Evolutionary conservation across 805 yeast genomes (phyloP), one percentile per base, ranked within the genome.

Genomic region (Wickerhamiella musiphila): DNA sequence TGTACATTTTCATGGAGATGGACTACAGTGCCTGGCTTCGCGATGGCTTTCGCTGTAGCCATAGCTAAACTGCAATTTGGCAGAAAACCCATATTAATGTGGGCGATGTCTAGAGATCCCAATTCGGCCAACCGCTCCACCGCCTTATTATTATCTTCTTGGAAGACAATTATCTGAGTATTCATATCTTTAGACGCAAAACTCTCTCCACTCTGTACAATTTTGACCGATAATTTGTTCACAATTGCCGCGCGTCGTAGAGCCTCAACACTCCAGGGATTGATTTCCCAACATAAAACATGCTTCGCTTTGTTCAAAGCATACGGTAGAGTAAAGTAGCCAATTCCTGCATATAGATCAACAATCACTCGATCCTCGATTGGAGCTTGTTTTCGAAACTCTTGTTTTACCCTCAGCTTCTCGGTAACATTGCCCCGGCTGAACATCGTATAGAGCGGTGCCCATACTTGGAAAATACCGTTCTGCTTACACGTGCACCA

Each of bases 391-490:
- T 14, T 5, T 8, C 28, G 26, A n/a, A 41, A 45, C 3, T 24
- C 24, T 0, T 50, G 49, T 25, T 78, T 47, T 1, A 81, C 61
- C 14, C 94, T 52, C 10, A 69, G 63, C 49, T 81, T 81, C 46
- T 81, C 94, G 40, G 76, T 76, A 43, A 82, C 68, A 48, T 81
- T 81, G 1, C 94, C 94, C 13, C 94, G 53, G 30, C 84, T 73
- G 48, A 82, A 82, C 94, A 81, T 81, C 2, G 93, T 78, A 46
- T 70, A 74, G 34, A 63, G 49, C 2, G 94, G 94, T 5, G 86
- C 79, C 94, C 94, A 81, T 7, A 66, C 62, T 46, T 81, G 94
- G 39, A 49, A 57, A 3, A 81, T 69, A 2, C 82, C 83, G 49
- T 82, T 78, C 45, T 81, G 94, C 2, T 60, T 53, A 1, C 63